Evolutionary conservation across 2,329 filamentous ascomycete species (phyloP), one percentile per base, ranked within the genome.

Genomic region (Pseudocercospora musae): DNA sequence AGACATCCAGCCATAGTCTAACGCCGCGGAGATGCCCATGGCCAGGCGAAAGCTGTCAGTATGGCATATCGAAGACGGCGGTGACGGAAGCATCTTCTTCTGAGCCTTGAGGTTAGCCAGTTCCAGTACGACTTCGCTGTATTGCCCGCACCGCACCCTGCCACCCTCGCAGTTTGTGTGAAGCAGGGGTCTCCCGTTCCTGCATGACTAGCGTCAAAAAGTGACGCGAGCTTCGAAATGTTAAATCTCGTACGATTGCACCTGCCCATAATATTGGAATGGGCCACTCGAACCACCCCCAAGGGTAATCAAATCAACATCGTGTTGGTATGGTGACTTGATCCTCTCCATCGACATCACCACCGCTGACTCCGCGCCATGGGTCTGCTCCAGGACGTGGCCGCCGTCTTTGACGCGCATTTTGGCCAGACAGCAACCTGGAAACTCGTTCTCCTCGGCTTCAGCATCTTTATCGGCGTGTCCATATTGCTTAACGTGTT

Each of bases 401-500:
- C 63, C 54, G 27, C 23, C 60, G 42, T 57, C 23, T 60, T 70
- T 58, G 64, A 68, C 50, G 37, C 63, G 23, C 42, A 68, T 42
- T 64, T 68, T 40, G 66, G 66, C 61, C 49, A 63, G 18, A 66
- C 66, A 6, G 27, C 66, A 44, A 74, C 76, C 52, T 81, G 79
- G 73, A 76, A 80, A 52, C 72, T 85, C 58, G 71, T 77, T 58
- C 73, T 75, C 37, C 71, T 80, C 52, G 80, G 73, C 56, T 69
- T 82, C 63, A 70, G 78, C 69, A 77, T 79, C 67, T 78, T 86
- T 72, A 69, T 86, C 67, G 75, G 78, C 29, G 70, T 85, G 48
- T 77, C 87, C 18, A 84, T 97, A 60, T 74, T 90, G 63, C 73
- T 93, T 80, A 97, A 98, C 77, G 87, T 98, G 68, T 73, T 91